These are phyloP conservation scores for Xylariaceae sp. DNA, from an alignment of 2,329 filamentous ascomycete genomes.

Conservation along the genomic window DNA sequence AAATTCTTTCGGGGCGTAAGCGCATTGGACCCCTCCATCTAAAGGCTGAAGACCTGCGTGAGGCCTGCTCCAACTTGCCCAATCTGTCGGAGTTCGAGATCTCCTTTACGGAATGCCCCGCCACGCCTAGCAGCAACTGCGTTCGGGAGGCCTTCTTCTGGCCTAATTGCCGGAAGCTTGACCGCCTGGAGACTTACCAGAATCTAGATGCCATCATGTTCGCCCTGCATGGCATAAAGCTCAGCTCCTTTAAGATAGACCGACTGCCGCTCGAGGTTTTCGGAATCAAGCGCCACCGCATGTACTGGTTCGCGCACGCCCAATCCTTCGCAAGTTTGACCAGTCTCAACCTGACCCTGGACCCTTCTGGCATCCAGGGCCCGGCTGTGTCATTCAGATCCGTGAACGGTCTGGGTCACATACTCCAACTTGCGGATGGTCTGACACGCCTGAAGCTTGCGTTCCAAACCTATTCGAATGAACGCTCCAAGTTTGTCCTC, in stretches of 20 bases:
- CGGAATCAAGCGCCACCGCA: constrained; percentile 33
- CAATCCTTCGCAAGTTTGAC: constrained; percentile 37
- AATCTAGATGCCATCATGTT: constrained; percentile 37
- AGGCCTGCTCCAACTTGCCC: constrained; percentile 37
- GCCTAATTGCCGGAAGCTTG: constrained; percentile 37
- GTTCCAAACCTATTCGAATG: constrained; percentile 37
- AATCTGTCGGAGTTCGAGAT: constrained; percentile 38
- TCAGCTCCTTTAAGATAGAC: constrained; percentile 38
- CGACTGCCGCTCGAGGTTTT: constrained; percentile 41
- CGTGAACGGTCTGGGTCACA: constrained; percentile 39
- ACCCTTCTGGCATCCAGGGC: constrained; percentile 35
- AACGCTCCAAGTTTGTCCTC: constrained; percentile 37
- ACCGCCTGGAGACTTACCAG: constrained; percentile 35
- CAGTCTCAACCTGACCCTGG: constrained; percentile 37
- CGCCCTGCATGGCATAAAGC: constrained; percentile 33
- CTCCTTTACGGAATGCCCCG: constrained; percentile 38
- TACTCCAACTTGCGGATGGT: constrained; percentile 36
- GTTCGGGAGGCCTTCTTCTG: constrained; percentile 35
- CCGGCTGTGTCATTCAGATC: constrained; percentile 36
- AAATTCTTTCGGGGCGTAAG: constrained; percentile 33
- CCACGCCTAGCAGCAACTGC: constrained; percentile 33
- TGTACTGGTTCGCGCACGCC: constrained; percentile 39
- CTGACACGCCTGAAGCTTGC: constrained; percentile 37
- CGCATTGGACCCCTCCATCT: constrained; percentile 34
- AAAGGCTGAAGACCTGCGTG: constrained; percentile 33